Evolutionary conservation across 345 rosid genomes (phyloP).

Genomic region (Garcia nutans): DNA sequence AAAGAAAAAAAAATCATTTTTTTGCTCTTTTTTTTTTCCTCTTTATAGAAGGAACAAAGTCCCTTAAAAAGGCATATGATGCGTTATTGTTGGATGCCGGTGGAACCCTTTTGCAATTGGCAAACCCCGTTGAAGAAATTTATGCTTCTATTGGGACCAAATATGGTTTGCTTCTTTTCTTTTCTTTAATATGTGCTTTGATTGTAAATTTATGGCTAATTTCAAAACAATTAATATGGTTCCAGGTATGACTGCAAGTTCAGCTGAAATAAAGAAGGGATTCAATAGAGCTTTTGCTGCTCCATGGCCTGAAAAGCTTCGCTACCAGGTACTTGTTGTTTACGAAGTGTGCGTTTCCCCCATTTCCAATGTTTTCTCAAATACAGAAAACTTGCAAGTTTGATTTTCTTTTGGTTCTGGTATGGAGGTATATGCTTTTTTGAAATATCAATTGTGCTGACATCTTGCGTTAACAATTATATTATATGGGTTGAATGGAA

Average conservation of each 20-base stretch:
- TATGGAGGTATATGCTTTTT: background rate
- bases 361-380: background rate
- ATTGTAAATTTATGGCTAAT: background rate
- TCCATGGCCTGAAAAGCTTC: slow-evolving; percentile 79
- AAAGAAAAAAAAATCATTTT: background rate
- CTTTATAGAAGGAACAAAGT: slow-evolving; percentile 26
- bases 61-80: slow-evolving; percentile 56
- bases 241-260: slow-evolving; percentile 58
- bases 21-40: too few relatives aligned
- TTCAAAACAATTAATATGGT: slow-evolving; percentile 6
- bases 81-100: slow-evolving; percentile 85
- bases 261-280: slow-evolving; percentile 76
- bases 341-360: background rate
- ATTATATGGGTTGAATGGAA: background rate
- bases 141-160: slow-evolving; percentile 73
- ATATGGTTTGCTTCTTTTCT: slow-evolving; percentile 54
- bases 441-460: background rate
- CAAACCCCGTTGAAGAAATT: slow-evolving; percentile 71
- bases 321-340: slow-evolving; percentile 60
- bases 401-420: background rate
- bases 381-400: background rate
- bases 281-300: slow-evolving; percentile 80
- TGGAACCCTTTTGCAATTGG: slow-evolving; percentile 80
- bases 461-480: background rate
- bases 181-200: too few relatives aligned